Evolutionary conservation across 805 yeast genomes (phyloP), one percentile per base, ranked within the genome.

Genomic region (Henningerozyma blattae): DNA sequence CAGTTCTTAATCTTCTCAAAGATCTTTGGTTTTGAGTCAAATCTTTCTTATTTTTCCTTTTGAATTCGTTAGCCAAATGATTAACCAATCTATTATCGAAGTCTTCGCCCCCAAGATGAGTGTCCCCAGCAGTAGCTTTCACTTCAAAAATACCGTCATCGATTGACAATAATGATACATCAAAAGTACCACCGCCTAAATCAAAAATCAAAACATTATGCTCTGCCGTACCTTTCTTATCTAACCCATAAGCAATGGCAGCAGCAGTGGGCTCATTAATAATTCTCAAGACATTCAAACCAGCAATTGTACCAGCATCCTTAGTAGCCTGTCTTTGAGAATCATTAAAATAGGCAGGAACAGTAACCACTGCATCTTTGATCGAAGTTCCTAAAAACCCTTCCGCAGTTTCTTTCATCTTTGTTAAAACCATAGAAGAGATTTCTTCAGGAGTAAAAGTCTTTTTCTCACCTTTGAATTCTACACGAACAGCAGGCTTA

Each of bases 301-400:
- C 96, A 39, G 95, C 93, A 72, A 86, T 87, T 48, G 80, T 68
- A 72, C 95, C 96, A 40, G 96, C 95, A 63, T 86, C 95, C 72
- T 86, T 87, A 55, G 96, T 86, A 41, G 95, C 96, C 68, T 87
- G 95, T 71, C 95, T 83, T 68, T 87, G 96, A 36, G 96, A 85
- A 64, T 86, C 95, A 66, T 87, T 87, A 73, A 86, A 86, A 68
- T 86, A 86, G 40, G 96, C 96, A 35, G 96, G 95, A 46, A 86
- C 96, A 34, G 96, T 87, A 53, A 86, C 82, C 48, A 86, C 95
- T 31, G 95, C 95, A 56, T 86, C 89, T 36, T 74, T 77, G 37
- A 86, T 93, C 48, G 65, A 67, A 48, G 71, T 65, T 54, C 95
- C 95, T 46, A 86, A 70, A 65, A 68, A 83, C 43, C 77, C 77